Evolutionary conservation across 108 stramenopile genomes (phyloP), one percentile per base, ranked within the genome.

Genomic region (Skeletonema marinoi): DNA sequence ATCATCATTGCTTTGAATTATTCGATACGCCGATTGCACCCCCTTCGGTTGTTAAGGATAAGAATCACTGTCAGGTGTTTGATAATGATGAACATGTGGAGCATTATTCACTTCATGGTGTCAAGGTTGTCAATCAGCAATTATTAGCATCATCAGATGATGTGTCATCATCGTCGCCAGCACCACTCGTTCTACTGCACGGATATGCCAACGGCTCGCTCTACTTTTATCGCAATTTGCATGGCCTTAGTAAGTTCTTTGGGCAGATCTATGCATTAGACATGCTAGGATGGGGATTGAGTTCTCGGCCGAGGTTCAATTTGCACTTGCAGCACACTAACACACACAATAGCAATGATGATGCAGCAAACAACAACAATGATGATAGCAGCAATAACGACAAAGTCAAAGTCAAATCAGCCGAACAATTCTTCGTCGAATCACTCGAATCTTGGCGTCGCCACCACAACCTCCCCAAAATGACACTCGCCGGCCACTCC

Each of bases 131-230:
- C 29, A 80, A 80, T 42, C 38, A 64, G 32, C 66, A 48, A 38
- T 25, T 36, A 16, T n/a, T 19, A 33, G 5, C 61, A 38, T 29
- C 14, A 32, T 1, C 50, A 50, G 25, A 25, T 25, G 36, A 36
- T 36, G 36, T 36, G 46, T n/a, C 13, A 48, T 25, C 25, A 25
- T 25, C 25, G 0, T 48, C 46, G 12, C 50, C 62, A 12, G 61
- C 77, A 8, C 97, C 97, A 1, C 73, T 97, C 33, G 96, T 97
- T n/a, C 39, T 95, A 0, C 82, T 96, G 5, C 97, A 97, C 68
- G 97, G 97, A 0, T 97, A 97, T 65, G 93, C 91, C 75, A 97
- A 96, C 74, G 96, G 89, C n/a, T 88, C 89, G 0, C 80, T 88
- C 3, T 96, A 95, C 66, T 96, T 92, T 70, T 96, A 95, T 74